Conservation (phyloP, 805 yeast genomes). For the Metschnikowia peoriensis region DNA sequence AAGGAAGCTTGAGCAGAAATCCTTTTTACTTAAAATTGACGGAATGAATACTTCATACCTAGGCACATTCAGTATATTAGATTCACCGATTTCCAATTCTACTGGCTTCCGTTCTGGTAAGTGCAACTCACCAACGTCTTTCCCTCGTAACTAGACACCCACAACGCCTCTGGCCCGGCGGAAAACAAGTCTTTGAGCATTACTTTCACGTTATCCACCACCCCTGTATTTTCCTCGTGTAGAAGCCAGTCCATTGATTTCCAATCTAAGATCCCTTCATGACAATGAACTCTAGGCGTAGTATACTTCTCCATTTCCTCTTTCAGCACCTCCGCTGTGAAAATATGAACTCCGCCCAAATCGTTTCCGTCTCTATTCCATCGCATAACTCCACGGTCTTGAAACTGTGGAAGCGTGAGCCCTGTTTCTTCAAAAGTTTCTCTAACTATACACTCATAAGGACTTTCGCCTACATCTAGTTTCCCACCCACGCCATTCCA, state of each 20-base stretch:
- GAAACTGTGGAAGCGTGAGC: slow-evolving; percentile 26
- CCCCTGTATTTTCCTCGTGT: slow-evolving; percentile 35
- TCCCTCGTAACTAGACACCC: slow-evolving; percentile 25
- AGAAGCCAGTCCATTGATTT: slow-evolving; percentile 36
- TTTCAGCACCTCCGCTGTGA: slow-evolving; percentile 33
- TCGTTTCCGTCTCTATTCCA: slow-evolving; percentile 32
- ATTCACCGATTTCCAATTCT: too few species aligned
- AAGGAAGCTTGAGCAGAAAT: too few species aligned
- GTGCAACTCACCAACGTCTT: slow-evolving; percentile 13
- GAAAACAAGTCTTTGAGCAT: slow-evolving; percentile 25
- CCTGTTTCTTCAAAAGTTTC: slow-evolving; percentile 45
- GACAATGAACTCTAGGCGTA: slow-evolving; percentile 30
- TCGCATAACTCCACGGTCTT: slow-evolving; percentile 33
- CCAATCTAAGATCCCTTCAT: slow-evolving; percentile 46
- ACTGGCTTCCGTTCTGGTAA: slow-evolving; percentile 3
- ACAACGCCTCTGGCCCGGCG: slow-evolving; percentile 24
- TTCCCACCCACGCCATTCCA: slow-evolving; percentile 51
- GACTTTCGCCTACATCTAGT: slow-evolving; percentile 33
- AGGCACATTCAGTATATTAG: too few species aligned
- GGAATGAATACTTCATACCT: too few species aligned
- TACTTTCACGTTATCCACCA: slow-evolving; percentile 37
- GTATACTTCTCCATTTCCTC: slow-evolving; percentile 23
- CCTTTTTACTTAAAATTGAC: too few species aligned
- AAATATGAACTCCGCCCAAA: slow-evolving; percentile 39
- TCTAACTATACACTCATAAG: slow-evolving; percentile 39